Conservation (phyloP, 179 eudicot genomes). For the Beta corolliflora region DNA sequence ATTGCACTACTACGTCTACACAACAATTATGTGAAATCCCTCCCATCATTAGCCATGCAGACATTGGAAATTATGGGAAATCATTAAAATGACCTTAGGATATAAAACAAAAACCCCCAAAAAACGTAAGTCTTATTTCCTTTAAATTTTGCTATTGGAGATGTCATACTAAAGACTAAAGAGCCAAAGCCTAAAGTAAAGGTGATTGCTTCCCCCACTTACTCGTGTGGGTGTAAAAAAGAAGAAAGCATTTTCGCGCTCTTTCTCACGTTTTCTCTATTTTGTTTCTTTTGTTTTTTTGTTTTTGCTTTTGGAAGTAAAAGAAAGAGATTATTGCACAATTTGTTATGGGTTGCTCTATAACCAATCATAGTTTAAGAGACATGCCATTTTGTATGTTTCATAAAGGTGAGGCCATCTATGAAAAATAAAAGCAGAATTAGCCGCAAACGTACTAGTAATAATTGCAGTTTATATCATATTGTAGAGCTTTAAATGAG, state of each 20-base stretch:
- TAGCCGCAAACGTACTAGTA: not conserved
- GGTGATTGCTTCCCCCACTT: not conserved
- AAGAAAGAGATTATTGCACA: not conserved
- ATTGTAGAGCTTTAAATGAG: too few relatives aligned
- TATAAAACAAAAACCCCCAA: not conserved
- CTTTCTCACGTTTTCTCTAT: too few relatives aligned
- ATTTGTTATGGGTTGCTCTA: not conserved
- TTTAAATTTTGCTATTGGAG: not conserved
- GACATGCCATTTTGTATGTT: slow-evolving; percentile 11
- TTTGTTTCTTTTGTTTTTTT: not conserved
- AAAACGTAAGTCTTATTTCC: not conserved
- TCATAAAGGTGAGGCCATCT: slow-evolving; percentile 3
- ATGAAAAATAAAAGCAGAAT: not conserved
- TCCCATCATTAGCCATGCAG: slow-evolving; percentile 30
- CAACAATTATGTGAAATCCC: slow-evolving; percentile 4
- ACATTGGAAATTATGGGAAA: slow-evolving; percentile 27
- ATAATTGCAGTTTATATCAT: not conserved
- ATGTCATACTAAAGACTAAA: not conserved
- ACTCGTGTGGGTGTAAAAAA: slow-evolving; percentile 1
- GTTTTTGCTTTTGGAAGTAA: not conserved
- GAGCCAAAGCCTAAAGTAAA: not conserved
- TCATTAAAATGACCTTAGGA: slow-evolving; percentile 19
- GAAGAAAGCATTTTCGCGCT: not conserved
- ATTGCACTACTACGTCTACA: slow-evolving; percentile 13
- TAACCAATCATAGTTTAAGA: not conserved